Evolutionary conservation across 2,329 filamentous ascomycete species (phyloP).

Genomic region (Epichloe bromicola): DNA sequence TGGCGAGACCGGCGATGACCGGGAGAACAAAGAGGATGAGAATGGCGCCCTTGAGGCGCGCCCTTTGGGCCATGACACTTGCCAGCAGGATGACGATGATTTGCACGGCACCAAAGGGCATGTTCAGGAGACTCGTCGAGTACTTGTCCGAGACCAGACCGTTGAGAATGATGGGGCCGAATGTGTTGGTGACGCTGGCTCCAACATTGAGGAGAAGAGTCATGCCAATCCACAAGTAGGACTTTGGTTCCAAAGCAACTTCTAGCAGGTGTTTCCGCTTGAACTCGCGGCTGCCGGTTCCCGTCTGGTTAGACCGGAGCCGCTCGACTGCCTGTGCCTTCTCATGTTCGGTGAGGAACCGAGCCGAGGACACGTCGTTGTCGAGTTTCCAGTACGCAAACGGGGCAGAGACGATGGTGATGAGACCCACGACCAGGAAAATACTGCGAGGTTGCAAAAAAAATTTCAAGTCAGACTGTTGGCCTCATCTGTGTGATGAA

Average conservation of each 20-base stretch:
- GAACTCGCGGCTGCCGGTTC: constrained; percentile 57
- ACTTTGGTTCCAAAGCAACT: constrained; percentile 33
- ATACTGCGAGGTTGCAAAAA: constrained; percentile 18
- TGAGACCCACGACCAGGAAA: constrained; percentile 47
- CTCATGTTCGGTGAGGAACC: constrained; percentile 51
- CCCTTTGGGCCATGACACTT: constrained; percentile 44
- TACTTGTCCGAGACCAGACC: constrained; percentile 48
- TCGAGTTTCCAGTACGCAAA: constrained; percentile 48
- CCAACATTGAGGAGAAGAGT: constrained; percentile 51
- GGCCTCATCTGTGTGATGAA: no score
- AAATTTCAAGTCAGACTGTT: neutral
- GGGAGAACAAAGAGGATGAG: constrained; percentile 41
- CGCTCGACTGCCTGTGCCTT: constrained; percentile 56
- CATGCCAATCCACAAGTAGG: constrained; percentile 47
- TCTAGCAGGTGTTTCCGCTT: constrained; percentile 52
- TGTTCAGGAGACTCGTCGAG: constrained; percentile 47
- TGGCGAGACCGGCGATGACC: constrained; percentile 44
- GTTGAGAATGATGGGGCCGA: constrained; percentile 49
- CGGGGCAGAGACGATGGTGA: constrained; percentile 45
- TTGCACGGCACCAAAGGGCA: constrained; percentile 53
- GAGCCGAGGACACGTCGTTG: constrained; percentile 41
- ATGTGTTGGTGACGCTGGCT: constrained; percentile 49
- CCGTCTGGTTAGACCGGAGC: constrained; percentile 62
- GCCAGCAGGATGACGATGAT: constrained; percentile 43
- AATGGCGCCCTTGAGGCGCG: constrained; percentile 42